Evolutionary conservation across 2,329 filamentous ascomycete genomes (phyloP).

Genomic region (Trichophyton equinum): DNA sequence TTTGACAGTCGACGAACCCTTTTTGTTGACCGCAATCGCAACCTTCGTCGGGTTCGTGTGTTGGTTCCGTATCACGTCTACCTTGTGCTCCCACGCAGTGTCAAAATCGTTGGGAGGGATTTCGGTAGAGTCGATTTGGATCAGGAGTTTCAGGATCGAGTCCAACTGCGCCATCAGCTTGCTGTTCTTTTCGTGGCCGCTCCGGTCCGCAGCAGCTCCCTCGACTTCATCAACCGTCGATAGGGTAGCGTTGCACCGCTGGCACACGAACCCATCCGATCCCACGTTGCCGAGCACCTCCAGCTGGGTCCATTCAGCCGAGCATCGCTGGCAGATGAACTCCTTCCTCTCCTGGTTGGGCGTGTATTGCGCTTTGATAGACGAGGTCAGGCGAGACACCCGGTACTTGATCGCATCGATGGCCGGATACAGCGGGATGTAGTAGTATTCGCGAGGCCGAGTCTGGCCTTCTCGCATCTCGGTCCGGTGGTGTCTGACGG

Average conservation of each 20-base stretch:
- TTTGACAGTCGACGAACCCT: slow-evolving; percentile 25
- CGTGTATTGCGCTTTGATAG: slow-evolving; percentile 71
- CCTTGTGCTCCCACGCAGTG: slow-evolving; percentile 37
- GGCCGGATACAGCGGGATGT: slow-evolving; percentile 85
- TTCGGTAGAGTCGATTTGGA: slow-evolving; percentile 36
- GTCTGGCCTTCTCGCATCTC: slow-evolving; percentile 71
- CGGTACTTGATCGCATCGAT: slow-evolving; percentile 96
- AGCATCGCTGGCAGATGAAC: slow-evolving; percentile 70
- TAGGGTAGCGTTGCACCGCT: slow-evolving; percentile 51
- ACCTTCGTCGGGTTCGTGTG: slow-evolving; percentile 30
- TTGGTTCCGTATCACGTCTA: slow-evolving; percentile 34
- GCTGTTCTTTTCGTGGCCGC: slow-evolving; percentile 39
- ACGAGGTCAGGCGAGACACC: slow-evolving; percentile 75
- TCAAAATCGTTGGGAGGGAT: slow-evolving; percentile 39
- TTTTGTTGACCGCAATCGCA: slow-evolving; percentile 30
- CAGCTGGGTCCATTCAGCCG: slow-evolving; percentile 75
- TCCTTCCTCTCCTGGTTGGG: slow-evolving; percentile 82
- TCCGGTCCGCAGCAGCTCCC: slow-evolving; percentile 32
- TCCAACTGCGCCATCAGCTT: slow-evolving; percentile 38
- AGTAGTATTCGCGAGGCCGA: slow-evolving; percentile 86
- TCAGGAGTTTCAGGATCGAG: slow-evolving; percentile 35
- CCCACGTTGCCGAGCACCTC: slow-evolving; percentile 70
- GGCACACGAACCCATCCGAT: slow-evolving; percentile 63
- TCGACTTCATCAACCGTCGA: slow-evolving; percentile 35
- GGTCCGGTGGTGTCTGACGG: slow-evolving; percentile 52